Conservation (phyloP, 2,329 filamentous ascomycete genomes). For the Phoma herbarum region DNA sequence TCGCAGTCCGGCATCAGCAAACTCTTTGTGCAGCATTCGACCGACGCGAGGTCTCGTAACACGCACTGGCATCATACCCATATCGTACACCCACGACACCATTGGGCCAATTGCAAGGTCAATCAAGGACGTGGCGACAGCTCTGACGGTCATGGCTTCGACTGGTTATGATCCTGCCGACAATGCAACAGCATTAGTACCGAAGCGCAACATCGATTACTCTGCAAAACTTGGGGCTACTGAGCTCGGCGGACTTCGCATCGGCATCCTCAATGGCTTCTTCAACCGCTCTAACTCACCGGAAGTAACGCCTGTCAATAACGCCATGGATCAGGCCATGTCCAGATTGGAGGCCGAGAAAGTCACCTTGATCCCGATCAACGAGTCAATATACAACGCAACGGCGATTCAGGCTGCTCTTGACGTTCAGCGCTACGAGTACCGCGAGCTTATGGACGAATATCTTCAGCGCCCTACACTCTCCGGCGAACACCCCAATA, state of each 20-base stretch:
- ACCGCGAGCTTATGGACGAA: conserved; percentile 62
- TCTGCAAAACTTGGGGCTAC: conserved; percentile 49
- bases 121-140: conserved; percentile 61
- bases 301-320: conserved; percentile 67
- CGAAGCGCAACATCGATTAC: conserved; percentile 59
- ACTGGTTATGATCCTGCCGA: conserved; percentile 62
- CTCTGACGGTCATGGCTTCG: conserved; percentile 62
- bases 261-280: conserved; percentile 65
- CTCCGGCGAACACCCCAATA: conserved; percentile 54
- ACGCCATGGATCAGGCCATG: conserved; percentile 60
- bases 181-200: conserved; percentile 62
- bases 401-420: conserved; percentile 57
- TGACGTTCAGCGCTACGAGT: conserved; percentile 71
- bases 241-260: conserved; percentile 53
- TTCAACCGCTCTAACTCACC: conserved; percentile 62
- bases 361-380: conserved; percentile 61
- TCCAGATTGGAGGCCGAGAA: conserved; percentile 58
- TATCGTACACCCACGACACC: conserved; percentile 65
- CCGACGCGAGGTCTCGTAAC: conserved; percentile 65
- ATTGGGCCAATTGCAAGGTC: conserved; percentile 64
- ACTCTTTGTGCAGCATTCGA: conserved; percentile 67
- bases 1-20: conserved; percentile 67
- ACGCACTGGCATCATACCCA: conserved; percentile 62
- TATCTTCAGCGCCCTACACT: conserved; percentile 62
- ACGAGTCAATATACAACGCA: conserved; percentile 61